Conservation (phyloP, 345 rosid species). For the Gossypium stocksii region DNA sequence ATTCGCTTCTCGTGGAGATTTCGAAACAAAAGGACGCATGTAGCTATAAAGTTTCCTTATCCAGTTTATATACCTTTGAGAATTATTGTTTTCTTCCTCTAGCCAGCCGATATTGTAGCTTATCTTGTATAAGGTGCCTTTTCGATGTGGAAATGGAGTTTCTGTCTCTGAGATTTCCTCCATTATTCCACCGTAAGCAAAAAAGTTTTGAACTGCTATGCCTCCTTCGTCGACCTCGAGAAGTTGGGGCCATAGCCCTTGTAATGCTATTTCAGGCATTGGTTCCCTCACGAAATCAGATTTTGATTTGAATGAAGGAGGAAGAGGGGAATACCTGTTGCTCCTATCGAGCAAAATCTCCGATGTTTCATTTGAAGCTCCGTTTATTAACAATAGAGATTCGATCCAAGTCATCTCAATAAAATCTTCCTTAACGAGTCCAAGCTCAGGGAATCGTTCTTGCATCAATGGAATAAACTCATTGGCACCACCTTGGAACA, state of each 20-base stretch:
- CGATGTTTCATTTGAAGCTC: not conserved
- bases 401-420: not conserved
- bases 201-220: not conserved
- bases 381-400: not conserved
- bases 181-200: not conserved
- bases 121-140: not conserved
- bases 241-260: conserved; percentile 4
- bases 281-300: not conserved
- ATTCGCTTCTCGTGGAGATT: too few species aligned
- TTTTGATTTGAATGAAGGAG: not conserved
- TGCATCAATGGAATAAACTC: not conserved
- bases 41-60: too few species aligned
- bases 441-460: not conserved
- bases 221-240: not conserved
- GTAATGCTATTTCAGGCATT: not conserved
- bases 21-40: too few species aligned
- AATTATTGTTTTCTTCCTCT: too few species aligned
- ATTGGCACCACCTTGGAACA: not conserved
- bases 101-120: too few species aligned
- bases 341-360: not conserved
- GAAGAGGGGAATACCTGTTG: not conserved
- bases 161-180: not conserved
- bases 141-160: not conserved
- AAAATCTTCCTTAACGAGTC: not conserved
- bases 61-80: too few species aligned